phyloP scores from a whole-genome alignment of 2,329 filamentous ascomycete species.

The Colletotrichum costaricense region DNA sequence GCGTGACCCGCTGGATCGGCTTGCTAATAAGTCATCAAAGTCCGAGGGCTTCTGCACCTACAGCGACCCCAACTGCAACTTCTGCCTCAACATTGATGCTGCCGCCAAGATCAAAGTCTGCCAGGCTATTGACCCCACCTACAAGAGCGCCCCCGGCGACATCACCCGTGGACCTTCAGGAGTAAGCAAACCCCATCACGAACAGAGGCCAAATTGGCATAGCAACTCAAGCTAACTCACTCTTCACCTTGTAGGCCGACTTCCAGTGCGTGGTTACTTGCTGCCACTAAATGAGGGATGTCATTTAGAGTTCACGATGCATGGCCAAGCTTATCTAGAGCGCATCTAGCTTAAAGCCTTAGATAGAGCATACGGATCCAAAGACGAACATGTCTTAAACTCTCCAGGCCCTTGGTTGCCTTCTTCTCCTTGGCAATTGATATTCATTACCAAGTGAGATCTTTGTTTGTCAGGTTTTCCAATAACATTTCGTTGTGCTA shows the following conservation, averaged over 20 bases:
- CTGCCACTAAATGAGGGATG: conserved; percentile 4
- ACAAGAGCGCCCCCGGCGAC: conserved; percentile 1
- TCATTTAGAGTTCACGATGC: neutral
- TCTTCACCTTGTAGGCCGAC: neutral
- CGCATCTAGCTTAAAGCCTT: neutral
- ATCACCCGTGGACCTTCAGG: neutral
- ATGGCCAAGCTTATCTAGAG: neutral
- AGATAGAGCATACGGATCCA: neutral
- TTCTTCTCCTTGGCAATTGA: neutral
- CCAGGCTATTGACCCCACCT: conserved; percentile 11
- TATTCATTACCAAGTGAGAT: neutral
- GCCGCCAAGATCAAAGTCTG: conserved; percentile 3
- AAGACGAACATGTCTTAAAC: neutral
- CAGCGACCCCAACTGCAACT: conserved; percentile 23
- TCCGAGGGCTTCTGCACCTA: conserved; percentile 14
- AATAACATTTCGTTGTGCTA: neutral
- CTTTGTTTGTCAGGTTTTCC: neutral
- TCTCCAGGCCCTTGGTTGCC: neutral
- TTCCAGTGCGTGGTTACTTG: conserved; percentile 20
- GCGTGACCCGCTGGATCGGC: neutral
- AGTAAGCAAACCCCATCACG: neutral
- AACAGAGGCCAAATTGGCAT: neutral
- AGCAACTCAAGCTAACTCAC: neutral
- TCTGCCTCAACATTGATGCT: neutral
- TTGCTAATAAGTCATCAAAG: neutral